Evolutionary conservation across 1,139 yeast genomes (phyloP).

Genomic region (Magnusiomyces suaveolens): DNA sequence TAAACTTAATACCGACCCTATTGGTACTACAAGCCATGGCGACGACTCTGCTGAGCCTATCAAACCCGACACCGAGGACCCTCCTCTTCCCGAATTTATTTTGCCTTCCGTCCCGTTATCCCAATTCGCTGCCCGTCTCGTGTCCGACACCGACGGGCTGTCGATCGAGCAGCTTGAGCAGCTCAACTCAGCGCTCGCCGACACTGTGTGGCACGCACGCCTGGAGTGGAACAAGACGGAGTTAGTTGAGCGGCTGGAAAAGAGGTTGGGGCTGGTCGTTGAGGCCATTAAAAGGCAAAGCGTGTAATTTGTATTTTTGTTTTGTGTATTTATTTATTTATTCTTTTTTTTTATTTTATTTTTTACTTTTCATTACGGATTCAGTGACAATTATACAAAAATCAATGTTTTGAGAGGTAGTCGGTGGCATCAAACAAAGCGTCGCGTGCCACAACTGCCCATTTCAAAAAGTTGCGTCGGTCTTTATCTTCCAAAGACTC

Average conservation of each 20-base stretch:
- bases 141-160: conserved; percentile 39
- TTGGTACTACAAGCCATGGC: too few species aligned
- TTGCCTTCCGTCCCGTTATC: conserved; percentile 31
- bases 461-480: conserved; percentile 24
- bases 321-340: too few species aligned
- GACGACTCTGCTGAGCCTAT: background rate
- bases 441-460: conserved; percentile 23
- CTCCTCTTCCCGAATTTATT: conserved; percentile 10
- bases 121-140: conserved; percentile 28
- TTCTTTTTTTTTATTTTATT: too few species aligned
- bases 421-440: background rate
- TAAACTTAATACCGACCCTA: too few species aligned
- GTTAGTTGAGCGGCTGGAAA: conserved; percentile 21
- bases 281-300: conserved; percentile 10
- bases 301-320: too few species aligned
- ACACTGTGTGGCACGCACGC: conserved; percentile 64
- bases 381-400: background rate
- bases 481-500: conserved; percentile 66
- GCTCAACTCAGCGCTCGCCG: conserved; percentile 62
- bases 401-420: background rate
- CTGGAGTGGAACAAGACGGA: conserved; percentile 53
- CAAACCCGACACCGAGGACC: background rate
- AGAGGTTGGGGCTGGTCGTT: conserved; percentile 15
- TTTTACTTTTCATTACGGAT: too few species aligned
- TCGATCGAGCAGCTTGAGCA: conserved; percentile 68